Percentiles rank a stretch among this genome's conserved stretches.
phyloP scores from a whole-genome alignment of 371 early-diverging fungal genomes.

The Circinella minor region DNA sequence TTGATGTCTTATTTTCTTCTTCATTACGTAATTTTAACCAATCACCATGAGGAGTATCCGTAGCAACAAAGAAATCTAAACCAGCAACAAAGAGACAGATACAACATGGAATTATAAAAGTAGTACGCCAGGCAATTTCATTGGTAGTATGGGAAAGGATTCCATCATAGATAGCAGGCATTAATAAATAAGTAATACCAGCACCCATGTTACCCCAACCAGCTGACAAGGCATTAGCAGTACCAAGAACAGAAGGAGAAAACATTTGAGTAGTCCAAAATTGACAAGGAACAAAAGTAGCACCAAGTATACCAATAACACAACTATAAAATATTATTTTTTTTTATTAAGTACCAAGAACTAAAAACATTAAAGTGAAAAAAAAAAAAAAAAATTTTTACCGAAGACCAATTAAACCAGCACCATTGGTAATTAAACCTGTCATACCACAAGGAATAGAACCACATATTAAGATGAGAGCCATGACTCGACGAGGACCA shows the following conservation, averaged over 20 bases:
- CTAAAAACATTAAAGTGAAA: neutral
- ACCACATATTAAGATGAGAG: conserved; percentile 49
- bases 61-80: conserved; percentile 35
- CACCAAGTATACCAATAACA: conserved; percentile 63
- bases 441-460: conserved; percentile 51
- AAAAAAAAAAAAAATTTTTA: neutral
- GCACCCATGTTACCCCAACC: conserved; percentile 77
- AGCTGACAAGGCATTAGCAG: conserved; percentile 68
- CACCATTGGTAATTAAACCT: conserved; percentile 43
- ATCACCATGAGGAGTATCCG: conserved; percentile 49
- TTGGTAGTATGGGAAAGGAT: conserved; percentile 28
- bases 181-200: conserved; percentile 60
- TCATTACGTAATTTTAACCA: conserved; percentile 28
- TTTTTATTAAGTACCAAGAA: no score
- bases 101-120: conserved; percentile 49
- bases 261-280: conserved; percentile 69
- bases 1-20: neutral
- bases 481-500: conserved; percentile 62
- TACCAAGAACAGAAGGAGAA: conserved; percentile 54
- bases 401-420: conserved; percentile 46
- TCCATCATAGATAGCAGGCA: conserved; percentile 54
- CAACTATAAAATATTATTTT: conserved; percentile 14
- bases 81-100: conserved; percentile 48
- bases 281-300: conserved; percentile 74
- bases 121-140: conserved; percentile 45